These are phyloP conservation scores for Tolypocladium paradoxum DNA, from an alignment of 2,329 filamentous ascomycete species.

Conservation along the genomic window DNA sequence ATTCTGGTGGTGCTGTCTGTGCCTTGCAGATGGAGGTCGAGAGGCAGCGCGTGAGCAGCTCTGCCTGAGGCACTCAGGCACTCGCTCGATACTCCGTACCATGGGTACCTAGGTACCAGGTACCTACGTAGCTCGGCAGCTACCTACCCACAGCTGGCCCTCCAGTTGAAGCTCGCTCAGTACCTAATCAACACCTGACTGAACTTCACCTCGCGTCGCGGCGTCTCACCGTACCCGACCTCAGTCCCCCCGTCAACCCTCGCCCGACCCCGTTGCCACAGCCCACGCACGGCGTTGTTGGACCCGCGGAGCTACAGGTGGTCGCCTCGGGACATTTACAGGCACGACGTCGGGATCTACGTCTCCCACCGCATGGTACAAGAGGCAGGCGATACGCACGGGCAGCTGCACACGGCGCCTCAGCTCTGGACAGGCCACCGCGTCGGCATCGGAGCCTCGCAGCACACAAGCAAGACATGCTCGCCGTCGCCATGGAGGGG, in stretches of 20 bases:
- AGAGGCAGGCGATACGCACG: not conserved
- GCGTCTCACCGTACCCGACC: not conserved
- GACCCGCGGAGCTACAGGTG: not conserved
- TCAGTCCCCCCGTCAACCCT: not conserved
- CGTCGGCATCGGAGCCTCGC: not conserved
- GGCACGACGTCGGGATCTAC: not conserved
- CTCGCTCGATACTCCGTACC: too few species aligned
- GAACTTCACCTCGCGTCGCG: not conserved
- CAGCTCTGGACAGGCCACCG: not conserved
- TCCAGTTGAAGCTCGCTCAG: not conserved
- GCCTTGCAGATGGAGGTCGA: too few species aligned
- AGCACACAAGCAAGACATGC: not conserved
- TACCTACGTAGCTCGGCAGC: too few species aligned
- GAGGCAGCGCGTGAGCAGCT: too few species aligned
- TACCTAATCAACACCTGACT: too few species aligned
- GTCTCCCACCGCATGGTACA: not conserved
- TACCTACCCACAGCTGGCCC: not conserved
- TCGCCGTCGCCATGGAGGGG: not conserved
- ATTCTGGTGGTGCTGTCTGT: too few species aligned
- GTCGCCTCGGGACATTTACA: not conserved
- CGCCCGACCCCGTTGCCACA: not conserved
- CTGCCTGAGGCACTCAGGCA: not conserved
- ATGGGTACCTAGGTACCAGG: too few species aligned
- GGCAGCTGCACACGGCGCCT: not conserved
- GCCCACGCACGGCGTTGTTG: not conserved